Base-by-base conservation (phyloP, 305 asterid species). In the Rubia tinctorum region DNA sequence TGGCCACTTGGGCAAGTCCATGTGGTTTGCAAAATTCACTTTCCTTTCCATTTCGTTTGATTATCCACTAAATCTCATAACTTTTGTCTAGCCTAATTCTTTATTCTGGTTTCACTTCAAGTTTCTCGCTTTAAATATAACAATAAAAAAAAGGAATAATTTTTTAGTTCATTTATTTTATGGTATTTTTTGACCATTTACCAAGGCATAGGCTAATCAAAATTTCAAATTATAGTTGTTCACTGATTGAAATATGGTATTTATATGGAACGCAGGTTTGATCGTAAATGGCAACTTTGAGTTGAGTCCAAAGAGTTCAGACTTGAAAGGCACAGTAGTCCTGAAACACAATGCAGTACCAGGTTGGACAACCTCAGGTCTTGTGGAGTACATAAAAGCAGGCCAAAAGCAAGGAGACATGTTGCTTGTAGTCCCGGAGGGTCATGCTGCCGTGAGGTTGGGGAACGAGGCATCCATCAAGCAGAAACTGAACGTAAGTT, bases 371-470 rank as follows among this genome's bases (percentile, higher is more conserved):
- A 84, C 80, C 9, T 80, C 90, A 0, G 99, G 99, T 20, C 89
- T 92, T 30, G 97, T 95, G 0, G 99, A 95, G 87, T 95, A 95
- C 91, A 89, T 95, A 45, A 88, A 86, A 44, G 89, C 97, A 13
- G 99, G 99, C 12, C 99, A 95, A 71, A 89, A 89, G 78, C 99
- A 95, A 69, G 99, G 99, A 0, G 99, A 95, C 85, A 95, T 95
- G 99, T 43, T 92, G 5, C 86, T 95, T 2, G 90, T 95, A 0
- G 99, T 95, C 0, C 99, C 99, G 0, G 99, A 95, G 78, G 99
- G 99, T 2, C 86, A 78, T 5, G 98, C 98, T 0, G 99, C 99
- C 0, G 86, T 95, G 9, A 81, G 99, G 82, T 88, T 95, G 0
- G 98, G 98, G 6, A 92, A 95, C 65, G 99, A 95, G 78, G 99